These are phyloP conservation scores for Datisca glomerata DNA, from an alignment of 306 rosid species.

Conservation along the genomic window DNA sequence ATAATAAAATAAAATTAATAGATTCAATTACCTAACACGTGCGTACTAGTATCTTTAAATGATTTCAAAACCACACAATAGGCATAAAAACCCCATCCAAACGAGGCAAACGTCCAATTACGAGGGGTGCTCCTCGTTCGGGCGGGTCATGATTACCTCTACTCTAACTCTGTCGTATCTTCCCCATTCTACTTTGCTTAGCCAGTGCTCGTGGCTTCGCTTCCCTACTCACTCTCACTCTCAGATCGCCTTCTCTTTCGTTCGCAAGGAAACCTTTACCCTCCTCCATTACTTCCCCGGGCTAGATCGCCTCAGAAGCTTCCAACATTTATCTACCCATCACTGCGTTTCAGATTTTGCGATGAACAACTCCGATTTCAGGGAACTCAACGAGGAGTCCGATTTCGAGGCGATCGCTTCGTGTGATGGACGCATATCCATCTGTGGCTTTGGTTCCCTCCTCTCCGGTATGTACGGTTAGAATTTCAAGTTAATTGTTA, in stretches of 20 bases:
- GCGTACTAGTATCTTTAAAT: too few relatives aligned
- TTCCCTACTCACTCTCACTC: constrained; percentile 1
- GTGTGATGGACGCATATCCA: constrained; percentile 41
- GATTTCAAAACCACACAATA: too few relatives aligned
- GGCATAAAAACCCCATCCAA: too few relatives aligned
- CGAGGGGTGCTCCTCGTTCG: too few relatives aligned
- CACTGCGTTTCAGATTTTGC: too few relatives aligned
- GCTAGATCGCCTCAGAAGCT: not conserved
- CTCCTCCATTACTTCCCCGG: constrained; percentile 1
- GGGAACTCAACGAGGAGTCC: constrained; percentile 45
- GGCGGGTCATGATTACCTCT: constrained; percentile 1
- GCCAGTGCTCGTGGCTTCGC: constrained; percentile 17
- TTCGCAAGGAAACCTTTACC: constrained; percentile 1
- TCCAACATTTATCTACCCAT: constrained; percentile 13
- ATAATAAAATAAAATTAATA: too few relatives aligned
- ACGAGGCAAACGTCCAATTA: too few relatives aligned
- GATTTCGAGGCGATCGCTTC: constrained; percentile 35
- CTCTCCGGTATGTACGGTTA: constrained; percentile 48
- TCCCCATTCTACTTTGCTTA: constrained; percentile 5
- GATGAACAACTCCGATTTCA: too few relatives aligned
- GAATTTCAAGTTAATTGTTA: too few relatives aligned
- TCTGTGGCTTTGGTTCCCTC: constrained; percentile 93
- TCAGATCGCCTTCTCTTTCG: not conserved
- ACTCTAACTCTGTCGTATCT: constrained; percentile 8
- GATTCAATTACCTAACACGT: too few relatives aligned